A percentile compares a stretch with the other conserved stretches of the same genome.
These are phyloP conservation scores for Fusarium domesticum DNA, from an alignment of 2,329 filamentous ascomycete species.

Conservation along the genomic window DNA sequence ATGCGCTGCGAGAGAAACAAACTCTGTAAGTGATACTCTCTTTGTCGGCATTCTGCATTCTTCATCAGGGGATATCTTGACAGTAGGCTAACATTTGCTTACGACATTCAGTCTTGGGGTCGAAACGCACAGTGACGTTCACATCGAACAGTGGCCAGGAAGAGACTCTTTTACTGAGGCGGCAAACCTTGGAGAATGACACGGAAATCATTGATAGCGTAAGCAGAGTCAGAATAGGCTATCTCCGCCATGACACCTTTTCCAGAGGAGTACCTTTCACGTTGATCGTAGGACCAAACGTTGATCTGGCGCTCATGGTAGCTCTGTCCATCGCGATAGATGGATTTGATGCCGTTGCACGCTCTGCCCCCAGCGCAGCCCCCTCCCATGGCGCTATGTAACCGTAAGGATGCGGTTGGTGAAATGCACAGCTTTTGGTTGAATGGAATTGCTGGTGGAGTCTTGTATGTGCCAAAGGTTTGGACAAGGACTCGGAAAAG, in stretches of 20 bases:
- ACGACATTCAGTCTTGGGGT: conserved; percentile 44
- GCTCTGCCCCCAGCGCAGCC: too few relatives aligned
- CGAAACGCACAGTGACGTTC: conserved; percentile 57
- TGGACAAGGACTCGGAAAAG: too few relatives aligned
- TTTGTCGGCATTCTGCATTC: neutral
- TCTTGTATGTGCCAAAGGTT: too few relatives aligned
- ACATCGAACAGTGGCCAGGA: conserved; percentile 43
- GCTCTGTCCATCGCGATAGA: conserved; percentile 68
- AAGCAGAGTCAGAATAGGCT: too few relatives aligned
- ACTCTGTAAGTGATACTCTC: too few relatives aligned
- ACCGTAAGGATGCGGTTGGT: too few relatives aligned
- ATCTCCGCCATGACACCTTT: conserved; percentile 55
- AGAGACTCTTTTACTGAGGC: conserved; percentile 55
- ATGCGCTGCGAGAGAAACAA: conserved; percentile 55
- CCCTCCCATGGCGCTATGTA: too few relatives aligned
- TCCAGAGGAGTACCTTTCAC: conserved; percentile 64
- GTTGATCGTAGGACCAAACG: conserved; percentile 59
- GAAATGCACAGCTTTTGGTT: too few relatives aligned
- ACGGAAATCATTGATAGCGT: conserved; percentile 59
- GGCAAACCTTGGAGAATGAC: conserved; percentile 56
- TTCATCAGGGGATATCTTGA: too few relatives aligned
- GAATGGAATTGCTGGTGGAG: too few relatives aligned
- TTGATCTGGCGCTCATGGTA: conserved; percentile 63
- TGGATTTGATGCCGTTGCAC: too few relatives aligned
- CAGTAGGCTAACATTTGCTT: too few relatives aligned